phyloP scores from a whole-genome alignment of 768 basidiomycete genomes.

The Kwoniella mangroviensis region DNA sequence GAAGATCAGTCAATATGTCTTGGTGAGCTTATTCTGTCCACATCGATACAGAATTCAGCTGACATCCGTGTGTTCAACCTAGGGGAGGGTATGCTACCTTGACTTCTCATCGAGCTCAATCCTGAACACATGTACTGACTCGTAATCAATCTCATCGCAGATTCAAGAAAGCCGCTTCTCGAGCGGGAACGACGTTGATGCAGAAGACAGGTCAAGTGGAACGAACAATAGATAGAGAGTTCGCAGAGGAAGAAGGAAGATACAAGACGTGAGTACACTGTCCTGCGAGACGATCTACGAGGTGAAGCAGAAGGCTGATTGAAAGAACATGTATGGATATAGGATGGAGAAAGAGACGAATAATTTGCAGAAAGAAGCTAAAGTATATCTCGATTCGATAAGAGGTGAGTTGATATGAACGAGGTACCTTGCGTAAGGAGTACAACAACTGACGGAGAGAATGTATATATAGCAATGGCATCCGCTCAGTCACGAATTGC shows the following conservation, averaged over 20 bases:
- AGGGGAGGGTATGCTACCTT: slow-evolving; percentile 29
- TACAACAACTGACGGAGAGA: not conserved
- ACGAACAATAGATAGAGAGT: slow-evolving; percentile 90
- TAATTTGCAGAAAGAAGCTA: slow-evolving; percentile 90
- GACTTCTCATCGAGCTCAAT: not conserved
- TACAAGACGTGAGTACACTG: slow-evolving; percentile 73
- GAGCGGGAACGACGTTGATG: slow-evolving; percentile 89
- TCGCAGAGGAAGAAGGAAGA: slow-evolving; percentile 87
- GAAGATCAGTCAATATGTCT: slow-evolving; percentile 26
- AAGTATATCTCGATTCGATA: slow-evolving; percentile 93
- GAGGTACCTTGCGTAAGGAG: not conserved
- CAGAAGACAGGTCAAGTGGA: slow-evolving; percentile 99
- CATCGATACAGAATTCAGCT: not conserved
- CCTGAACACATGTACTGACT: too few species aligned
- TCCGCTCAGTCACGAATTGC: slow-evolving; percentile 89
- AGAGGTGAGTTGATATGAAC: slow-evolving; percentile 65
- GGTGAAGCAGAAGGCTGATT: not conserved
- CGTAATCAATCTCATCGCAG: slow-evolving; percentile 51
- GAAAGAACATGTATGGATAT: not conserved
- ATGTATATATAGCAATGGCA: slow-evolving; percentile 74
- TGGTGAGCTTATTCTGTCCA: slow-evolving; percentile 24
- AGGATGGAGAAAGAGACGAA: slow-evolving; percentile 98
- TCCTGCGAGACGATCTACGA: too few species aligned
- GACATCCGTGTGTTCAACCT: slow-evolving; percentile 6
- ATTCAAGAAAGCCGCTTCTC: slow-evolving; percentile 90